Conservation (phyloP, 108 stramenopile species). For the Nitzschia sp. region DNA sequence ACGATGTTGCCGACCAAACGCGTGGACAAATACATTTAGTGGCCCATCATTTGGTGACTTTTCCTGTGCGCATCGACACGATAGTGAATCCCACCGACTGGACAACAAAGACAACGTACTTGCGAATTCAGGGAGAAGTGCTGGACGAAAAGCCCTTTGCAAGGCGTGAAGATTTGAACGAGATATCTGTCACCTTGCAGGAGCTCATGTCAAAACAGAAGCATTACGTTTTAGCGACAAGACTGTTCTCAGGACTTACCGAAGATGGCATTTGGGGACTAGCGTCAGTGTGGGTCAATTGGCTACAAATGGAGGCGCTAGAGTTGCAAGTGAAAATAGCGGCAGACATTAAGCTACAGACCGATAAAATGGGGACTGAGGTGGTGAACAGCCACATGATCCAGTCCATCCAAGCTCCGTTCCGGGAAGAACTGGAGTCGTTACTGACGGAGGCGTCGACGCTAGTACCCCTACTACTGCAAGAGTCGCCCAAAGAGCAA, state of each 20-base stretch:
- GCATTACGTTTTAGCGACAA: background rate
- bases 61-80: conserved; percentile 10
- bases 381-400: conserved; percentile 1
- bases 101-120: conserved; percentile 19
- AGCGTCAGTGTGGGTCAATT: conserved; percentile 7
- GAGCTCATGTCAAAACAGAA: background rate
- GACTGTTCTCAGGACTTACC: conserved; percentile 5
- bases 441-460: conserved; percentile 21
- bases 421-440: background rate
- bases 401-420: conserved; percentile 10
- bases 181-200: background rate
- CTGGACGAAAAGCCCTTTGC: background rate
- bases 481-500: conserved; percentile 18
- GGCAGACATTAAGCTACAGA: conserved; percentile 9
- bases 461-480: conserved; percentile 15
- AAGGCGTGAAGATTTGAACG: background rate
- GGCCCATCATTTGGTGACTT: conserved; percentile 15
- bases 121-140: conserved; percentile 17
- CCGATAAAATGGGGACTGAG: background rate
- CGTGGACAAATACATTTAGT: conserved; percentile 20
- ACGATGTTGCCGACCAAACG: conserved; percentile 29
- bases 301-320: conserved; percentile 13
- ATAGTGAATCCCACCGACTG: conserved; percentile 22
- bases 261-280: conserved; percentile 20
- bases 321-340: conserved; percentile 18